Base-by-base conservation (phyloP, 2,329 filamentous ascomycete species). In the Sporothrix mexicana region DNA sequence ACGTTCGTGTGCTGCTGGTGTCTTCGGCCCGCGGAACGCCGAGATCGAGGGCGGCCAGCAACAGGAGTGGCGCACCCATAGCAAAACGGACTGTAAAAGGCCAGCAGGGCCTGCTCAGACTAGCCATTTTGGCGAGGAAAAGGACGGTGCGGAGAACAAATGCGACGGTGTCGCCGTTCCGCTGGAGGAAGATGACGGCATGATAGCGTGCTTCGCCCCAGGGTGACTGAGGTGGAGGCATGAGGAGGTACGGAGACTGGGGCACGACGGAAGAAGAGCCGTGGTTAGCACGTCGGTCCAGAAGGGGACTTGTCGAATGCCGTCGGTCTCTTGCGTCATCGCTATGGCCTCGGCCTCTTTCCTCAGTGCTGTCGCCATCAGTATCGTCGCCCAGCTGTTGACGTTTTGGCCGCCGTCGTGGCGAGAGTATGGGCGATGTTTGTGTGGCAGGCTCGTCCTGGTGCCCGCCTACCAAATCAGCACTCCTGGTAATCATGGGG, bases 121-220 rank as follows among this genome's bases (percentile, higher is more conserved):
- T 88, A 13, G 86, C 82, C 9, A 94, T 82, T 80, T 97, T 97
- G 68, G 87, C 76, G 6, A 91, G 79, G 77, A 97, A 95, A 0
- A 95, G 77, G 0, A 80, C 77, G 2, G 93, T 81, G 66, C 91
- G 90, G 23, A 87, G 75, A 5, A 83, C 70, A 67, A 81, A 79
- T 80, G 80, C 77, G 75, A 81, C 76, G 5, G 78, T 77, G 25
- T 78, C 79, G 7, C 75, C 76, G 75, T 82, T 80, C 47, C 73
- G 78, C 8, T 71, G 73, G 57, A 76, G 75, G 77, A 79, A 82
- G 57, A 77, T 78, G 75, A 76, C 75, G 64, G 77, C 77, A 74
- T 77, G 79, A 61, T 84, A 80, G 49, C 78, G 80, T 36, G 82
- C 73, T 64, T 79, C 78, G 49, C 77, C 80, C 13, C 79, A 73